Percentiles rank a stretch among this genome's conserved stretches.
Conservation (phyloP, 1,284 basidiomycete genomes). For the Trametes hirsuta region DNA sequence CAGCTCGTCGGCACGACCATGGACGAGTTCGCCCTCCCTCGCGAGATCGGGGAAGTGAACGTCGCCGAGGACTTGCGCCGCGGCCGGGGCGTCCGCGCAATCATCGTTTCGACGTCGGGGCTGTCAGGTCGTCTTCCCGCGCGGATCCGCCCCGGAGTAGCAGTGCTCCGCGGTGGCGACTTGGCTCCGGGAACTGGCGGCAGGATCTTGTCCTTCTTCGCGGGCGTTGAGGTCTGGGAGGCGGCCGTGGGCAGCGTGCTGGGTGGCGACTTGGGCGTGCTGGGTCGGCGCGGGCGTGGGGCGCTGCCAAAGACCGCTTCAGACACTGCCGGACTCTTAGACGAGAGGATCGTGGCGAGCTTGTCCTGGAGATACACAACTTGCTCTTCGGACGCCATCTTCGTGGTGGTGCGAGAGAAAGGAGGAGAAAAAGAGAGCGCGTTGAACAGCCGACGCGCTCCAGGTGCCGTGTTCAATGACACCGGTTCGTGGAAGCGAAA, state of each 20-base stretch:
- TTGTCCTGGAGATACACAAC: constrained; percentile 3
- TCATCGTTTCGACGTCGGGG: constrained; percentile 52
- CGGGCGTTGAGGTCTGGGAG: constrained; percentile 2
- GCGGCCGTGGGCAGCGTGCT: constrained; percentile 1
- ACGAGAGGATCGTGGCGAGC: constrained; percentile 16
- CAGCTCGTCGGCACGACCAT: constrained; percentile 24
- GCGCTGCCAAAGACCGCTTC: constrained; percentile 27
- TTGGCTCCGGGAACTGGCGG: constrained; percentile 11
- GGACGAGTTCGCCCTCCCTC: constrained; percentile 19
- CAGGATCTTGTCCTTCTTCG: constrained; percentile 15
- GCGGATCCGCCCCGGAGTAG: constrained; percentile 5
- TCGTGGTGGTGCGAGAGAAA: background rate
- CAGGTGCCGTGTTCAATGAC: constrained; percentile 8
- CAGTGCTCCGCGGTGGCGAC: background rate
- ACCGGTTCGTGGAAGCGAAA: constrained; percentile 18
- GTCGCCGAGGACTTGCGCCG: constrained; percentile 35
- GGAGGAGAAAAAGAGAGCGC: background rate
- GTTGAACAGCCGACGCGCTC: background rate
- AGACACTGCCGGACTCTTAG: constrained; percentile 21
- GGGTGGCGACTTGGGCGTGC: constrained; percentile 23
- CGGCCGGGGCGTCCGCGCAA: constrained; percentile 50
- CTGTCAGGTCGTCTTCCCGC: constrained; percentile 34
- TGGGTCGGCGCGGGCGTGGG: constrained; percentile 24
- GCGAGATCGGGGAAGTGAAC: constrained; percentile 15
- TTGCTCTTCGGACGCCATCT: constrained; percentile 11